phyloP scores from a whole-genome alignment of 176 grass and related monocot genomes.

The Paspalum notatum region DNA sequence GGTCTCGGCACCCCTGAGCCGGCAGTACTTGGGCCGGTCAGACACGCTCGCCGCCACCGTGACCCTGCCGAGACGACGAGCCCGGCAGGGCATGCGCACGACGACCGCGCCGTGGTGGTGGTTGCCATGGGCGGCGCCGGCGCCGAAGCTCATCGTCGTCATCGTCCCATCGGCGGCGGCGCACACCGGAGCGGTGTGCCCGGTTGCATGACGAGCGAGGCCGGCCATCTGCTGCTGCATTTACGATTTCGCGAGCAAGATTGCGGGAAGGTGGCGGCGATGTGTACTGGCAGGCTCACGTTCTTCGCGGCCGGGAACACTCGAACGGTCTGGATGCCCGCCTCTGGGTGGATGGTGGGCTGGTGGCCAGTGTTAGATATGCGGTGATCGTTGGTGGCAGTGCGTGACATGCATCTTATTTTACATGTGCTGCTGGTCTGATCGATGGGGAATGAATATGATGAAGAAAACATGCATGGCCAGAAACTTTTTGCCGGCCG shows the following conservation, averaged over 20 bases:
- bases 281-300: not conserved
- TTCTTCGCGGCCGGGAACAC: not conserved
- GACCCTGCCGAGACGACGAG: not conserved
- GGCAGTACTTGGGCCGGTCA: conserved; percentile 10
- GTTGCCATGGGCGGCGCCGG: not conserved
- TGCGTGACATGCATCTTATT: too few species aligned
- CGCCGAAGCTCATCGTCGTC: not conserved
- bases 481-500: not conserved
- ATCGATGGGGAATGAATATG: too few species aligned
- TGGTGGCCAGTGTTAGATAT: too few species aligned
- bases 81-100: not conserved
- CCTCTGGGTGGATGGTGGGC: too few species aligned
- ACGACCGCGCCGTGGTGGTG: not conserved
- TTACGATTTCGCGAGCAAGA: not conserved
- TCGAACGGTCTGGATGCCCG: not conserved
- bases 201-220: not conserved
- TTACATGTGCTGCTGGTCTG: too few species aligned
- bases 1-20: not conserved
- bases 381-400: too few species aligned
- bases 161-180: not conserved
- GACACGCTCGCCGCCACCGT: not conserved
- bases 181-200: not conserved
- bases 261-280: not conserved
- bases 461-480: not conserved
- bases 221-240: not conserved